phyloP scores from a whole-genome alignment of 495 filamentous ascomycete genomes.

The Penicillium egyptiacum region DNA sequence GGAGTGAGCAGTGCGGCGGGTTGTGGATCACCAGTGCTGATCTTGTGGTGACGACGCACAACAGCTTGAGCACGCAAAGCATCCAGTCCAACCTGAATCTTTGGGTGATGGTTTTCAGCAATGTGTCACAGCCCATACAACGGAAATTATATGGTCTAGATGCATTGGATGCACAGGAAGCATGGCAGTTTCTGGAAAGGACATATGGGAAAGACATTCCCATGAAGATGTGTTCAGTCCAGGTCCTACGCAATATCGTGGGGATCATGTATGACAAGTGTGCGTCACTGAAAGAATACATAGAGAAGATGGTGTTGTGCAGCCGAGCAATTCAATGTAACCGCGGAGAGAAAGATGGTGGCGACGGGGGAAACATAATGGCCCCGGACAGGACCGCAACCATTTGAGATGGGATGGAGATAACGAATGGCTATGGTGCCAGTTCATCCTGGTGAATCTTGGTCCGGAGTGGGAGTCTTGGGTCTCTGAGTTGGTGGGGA shows the following conservation, averaged over 20 bases:
- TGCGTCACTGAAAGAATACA: conserved; percentile 9
- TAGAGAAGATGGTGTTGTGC: conserved; percentile 8
- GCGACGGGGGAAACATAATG: background rate
- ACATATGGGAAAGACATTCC: background rate
- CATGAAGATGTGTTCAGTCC: background rate
- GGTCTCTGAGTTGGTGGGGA: background rate
- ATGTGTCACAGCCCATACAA: conserved; percentile 8
- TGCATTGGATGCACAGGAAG: conserved; percentile 1
- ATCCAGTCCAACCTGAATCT: background rate
- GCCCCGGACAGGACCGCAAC: background rate
- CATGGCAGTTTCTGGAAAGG: conserved; percentile 6
- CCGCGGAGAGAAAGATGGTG: background rate
- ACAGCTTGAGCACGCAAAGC: conserved; percentile 1
- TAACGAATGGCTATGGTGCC: conserved; percentile 15
- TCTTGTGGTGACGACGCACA: background rate
- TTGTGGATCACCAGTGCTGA: background rate
- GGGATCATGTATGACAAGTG: conserved; percentile 12
- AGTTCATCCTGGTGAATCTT: conserved; percentile 13
- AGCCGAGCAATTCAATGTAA: conserved; percentile 12
- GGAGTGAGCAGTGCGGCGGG: background rate
- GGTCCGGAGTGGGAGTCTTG: conserved; percentile 9
- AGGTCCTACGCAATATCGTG: conserved; percentile 3
- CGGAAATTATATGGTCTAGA: background rate
- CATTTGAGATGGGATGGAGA: background rate
- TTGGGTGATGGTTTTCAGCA: conserved; percentile 9